These are phyloP conservation scores for Penicillium griseofulvum DNA, from an alignment of 2,329 filamentous ascomycete species.

Conservation along the genomic window DNA sequence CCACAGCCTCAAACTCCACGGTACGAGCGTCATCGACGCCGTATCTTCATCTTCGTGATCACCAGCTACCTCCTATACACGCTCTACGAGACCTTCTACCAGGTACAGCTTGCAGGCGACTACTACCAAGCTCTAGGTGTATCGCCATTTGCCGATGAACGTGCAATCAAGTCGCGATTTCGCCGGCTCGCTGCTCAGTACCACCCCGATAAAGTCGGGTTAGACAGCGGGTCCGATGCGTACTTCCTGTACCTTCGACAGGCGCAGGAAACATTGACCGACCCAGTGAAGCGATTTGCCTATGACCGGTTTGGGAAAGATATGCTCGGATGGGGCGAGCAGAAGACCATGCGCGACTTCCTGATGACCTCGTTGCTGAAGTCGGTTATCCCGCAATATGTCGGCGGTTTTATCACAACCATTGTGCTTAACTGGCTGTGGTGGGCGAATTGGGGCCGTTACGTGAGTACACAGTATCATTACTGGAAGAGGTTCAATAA, in stretches of 20 bases:
- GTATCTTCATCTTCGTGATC: slow-evolving; percentile 81
- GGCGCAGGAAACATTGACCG: slow-evolving; percentile 77
- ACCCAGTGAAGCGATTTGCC: slow-evolving; percentile 74
- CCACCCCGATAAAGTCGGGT: slow-evolving; percentile 79
- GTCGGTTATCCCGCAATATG: slow-evolving; percentile 38
- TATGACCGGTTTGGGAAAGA: slow-evolving; percentile 86
- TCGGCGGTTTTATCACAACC: slow-evolving; percentile 37
- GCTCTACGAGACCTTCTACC: slow-evolving; percentile 85
- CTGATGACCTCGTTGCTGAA: slow-evolving; percentile 62
- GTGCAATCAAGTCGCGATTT: slow-evolving; percentile 79
- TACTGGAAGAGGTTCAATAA: slow-evolving; percentile 1
- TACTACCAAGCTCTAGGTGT: slow-evolving; percentile 79
- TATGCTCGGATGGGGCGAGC: slow-evolving; percentile 58
- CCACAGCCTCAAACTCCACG: slow-evolving; percentile 66
- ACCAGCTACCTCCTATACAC: slow-evolving; percentile 84
- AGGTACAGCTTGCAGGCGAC: slow-evolving; percentile 67
- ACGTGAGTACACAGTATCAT: slow-evolving; percentile 36
- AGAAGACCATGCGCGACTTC: slow-evolving; percentile 67
- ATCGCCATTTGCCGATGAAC: slow-evolving; percentile 65
- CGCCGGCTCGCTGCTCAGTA: slow-evolving; percentile 65
- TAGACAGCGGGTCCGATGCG: slow-evolving; percentile 41
- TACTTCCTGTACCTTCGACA: slow-evolving; percentile 81
- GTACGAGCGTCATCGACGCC: slow-evolving; percentile 70
- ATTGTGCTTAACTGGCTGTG: slow-evolving; percentile 41
- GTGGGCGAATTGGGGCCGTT: slow-evolving; percentile 45